Percentiles rank a stretch among this genome's conserved stretches.
Conservation (phyloP, 208 protist species). For the Wallacemonas rigidus region DNA sequence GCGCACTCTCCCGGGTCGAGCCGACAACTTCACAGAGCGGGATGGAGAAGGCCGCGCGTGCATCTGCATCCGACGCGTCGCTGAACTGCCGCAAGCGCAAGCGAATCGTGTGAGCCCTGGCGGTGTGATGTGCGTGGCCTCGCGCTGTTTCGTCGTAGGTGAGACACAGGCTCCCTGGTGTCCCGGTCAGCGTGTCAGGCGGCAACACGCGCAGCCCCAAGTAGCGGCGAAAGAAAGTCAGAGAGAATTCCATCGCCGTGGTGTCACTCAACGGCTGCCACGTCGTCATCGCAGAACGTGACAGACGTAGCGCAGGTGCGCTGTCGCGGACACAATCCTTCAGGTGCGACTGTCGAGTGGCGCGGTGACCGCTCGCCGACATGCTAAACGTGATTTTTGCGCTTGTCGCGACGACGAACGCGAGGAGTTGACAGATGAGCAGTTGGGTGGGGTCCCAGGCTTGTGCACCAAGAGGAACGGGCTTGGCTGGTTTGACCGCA, state of each 20-base stretch:
- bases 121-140: neutral
- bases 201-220: slow-evolving; percentile 39
- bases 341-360: too few relatives aligned
- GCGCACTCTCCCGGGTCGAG: neutral
- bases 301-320: slow-evolving; percentile 18
- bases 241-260: slow-evolving; percentile 30
- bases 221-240: slow-evolving; percentile 42
- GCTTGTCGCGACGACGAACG: neutral
- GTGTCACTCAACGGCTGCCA: slow-evolving; percentile 9
- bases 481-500: neutral
- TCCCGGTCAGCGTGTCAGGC: neutral
- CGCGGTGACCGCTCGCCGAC: neutral
- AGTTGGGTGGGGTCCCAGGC: neutral
- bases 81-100: slow-evolving; percentile 1
- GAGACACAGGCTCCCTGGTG: neutral
- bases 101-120: neutral
- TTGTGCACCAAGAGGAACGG: slow-evolving; percentile 7
- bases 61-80: neutral
- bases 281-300: neutral
- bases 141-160: neutral
- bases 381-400: neutral
- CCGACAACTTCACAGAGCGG: slow-evolving; percentile 7
- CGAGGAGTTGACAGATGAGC: neutral
- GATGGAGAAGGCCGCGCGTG: slow-evolving; percentile 2
- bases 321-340: neutral